Evolutionary conservation across 2,329 filamentous ascomycete genomes (phyloP).

Genomic region (Neocucurbitaria cava): DNA sequence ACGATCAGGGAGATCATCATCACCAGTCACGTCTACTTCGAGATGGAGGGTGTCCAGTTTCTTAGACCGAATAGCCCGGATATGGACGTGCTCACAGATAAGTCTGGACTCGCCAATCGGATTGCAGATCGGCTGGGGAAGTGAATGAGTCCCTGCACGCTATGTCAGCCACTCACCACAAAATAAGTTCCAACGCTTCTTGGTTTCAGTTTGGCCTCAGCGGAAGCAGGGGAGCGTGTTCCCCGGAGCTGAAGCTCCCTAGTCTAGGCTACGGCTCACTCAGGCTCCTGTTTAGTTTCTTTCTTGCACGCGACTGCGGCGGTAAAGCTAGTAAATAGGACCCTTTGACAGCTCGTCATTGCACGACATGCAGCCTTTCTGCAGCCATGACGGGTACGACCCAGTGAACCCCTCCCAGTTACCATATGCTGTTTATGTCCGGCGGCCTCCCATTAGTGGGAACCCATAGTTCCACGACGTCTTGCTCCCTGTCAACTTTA

Average conservation of each 20-base stretch:
- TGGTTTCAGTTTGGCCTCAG: constrained; percentile 26
- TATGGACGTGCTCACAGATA: constrained; percentile 29
- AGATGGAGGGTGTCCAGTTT: constrained; percentile 17
- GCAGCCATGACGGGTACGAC: constrained; percentile 19
- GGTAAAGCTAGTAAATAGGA: constrained; percentile 45
- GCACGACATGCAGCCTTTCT: constrained; percentile 25
- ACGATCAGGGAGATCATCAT: constrained; percentile 10
- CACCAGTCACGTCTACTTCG: constrained; percentile 18
- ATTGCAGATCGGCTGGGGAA: constrained; percentile 32
- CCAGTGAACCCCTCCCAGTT: constrained; percentile 13
- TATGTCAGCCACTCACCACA: constrained; percentile 38
- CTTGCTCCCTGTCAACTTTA: constrained; percentile 15
- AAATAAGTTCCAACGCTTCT: constrained; percentile 28
- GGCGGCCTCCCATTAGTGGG: constrained; percentile 22
- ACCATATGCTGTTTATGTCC: constrained; percentile 18
- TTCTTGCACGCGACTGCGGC: constrained; percentile 44
- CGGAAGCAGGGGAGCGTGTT: constrained; percentile 42
- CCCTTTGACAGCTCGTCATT: constrained; percentile 35
- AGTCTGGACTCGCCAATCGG: constrained; percentile 43
- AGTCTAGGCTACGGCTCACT: constrained; percentile 27
- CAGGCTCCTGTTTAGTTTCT: constrained; percentile 17
- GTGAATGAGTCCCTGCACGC: constrained; percentile 28
- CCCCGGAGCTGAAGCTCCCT: constrained; percentile 37
- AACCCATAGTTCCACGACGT: constrained; percentile 23
- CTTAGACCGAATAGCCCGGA: constrained; percentile 21